Conservation (phyloP, 192 early-diverging fungal genomes). For the Backusella parvicylindrica region DNA sequence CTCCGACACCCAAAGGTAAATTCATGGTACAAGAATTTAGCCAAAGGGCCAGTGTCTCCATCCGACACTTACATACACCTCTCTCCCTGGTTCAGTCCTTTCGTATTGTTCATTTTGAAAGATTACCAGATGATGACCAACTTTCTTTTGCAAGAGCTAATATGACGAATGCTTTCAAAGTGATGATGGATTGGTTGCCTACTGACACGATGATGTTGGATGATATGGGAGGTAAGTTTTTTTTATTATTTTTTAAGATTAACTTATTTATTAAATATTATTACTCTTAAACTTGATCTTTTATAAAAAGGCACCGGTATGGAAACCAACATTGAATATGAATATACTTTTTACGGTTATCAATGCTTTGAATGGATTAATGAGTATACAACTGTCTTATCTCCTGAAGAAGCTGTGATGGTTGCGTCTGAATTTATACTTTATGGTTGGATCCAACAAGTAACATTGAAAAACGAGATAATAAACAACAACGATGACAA, state of each 20-base stretch:
- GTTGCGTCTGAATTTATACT: conserved; percentile 47
- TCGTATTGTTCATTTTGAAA: conserved; percentile 18
- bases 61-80: conserved; percentile 21
- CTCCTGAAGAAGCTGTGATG: conserved; percentile 44
- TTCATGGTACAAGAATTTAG: conserved; percentile 47
- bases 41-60: conserved; percentile 13
- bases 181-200: conserved; percentile 43
- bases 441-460: conserved; percentile 41
- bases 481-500: conserved; percentile 3
- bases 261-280: neutral
- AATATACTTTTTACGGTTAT: conserved; percentile 45
- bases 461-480: conserved; percentile 25
- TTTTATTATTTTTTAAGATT: neutral
- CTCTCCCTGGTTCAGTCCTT: conserved; percentile 4
- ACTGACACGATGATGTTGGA: conserved; percentile 23
- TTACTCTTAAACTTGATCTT: neutral
- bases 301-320: conserved; percentile 4
- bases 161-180: conserved; percentile 39
- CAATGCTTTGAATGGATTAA: conserved; percentile 46
- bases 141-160: conserved; percentile 35
- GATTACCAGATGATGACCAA: conserved; percentile 37
- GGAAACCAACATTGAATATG: conserved; percentile 3
- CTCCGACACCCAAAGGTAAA: conserved; percentile 47
- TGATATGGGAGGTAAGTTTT: conserved; percentile 16
- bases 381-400: conserved; percentile 50